A percentile compares a stretch with the other conserved stretches of the same genome.
Evolutionary conservation across 208 protist genomes (phyloP).

Genomic region (Polymyxa betae): DNA sequence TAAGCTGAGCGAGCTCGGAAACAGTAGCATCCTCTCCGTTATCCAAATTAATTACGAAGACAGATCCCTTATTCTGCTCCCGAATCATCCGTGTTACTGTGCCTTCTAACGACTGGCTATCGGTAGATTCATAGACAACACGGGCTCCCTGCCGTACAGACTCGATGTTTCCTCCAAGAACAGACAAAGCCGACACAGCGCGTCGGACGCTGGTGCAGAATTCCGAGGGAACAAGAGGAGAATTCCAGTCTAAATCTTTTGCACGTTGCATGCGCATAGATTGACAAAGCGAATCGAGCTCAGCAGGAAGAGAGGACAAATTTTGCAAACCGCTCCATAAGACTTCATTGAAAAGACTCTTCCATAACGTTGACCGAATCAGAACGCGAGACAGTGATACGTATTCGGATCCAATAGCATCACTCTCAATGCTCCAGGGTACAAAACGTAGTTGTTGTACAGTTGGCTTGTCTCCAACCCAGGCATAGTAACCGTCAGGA

Average conservation of each 20-base stretch:
- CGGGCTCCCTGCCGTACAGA: constrained; percentile 24
- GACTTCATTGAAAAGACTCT: constrained; percentile 34
- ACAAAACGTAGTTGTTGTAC: constrained; percentile 38
- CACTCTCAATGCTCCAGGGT: constrained; percentile 46
- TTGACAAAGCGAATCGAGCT: constrained; percentile 15
- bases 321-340: constrained; percentile 17
- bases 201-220: background rate
- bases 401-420: constrained; percentile 30
- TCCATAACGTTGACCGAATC: constrained; percentile 26
- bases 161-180: constrained; percentile 39
- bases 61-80: constrained; percentile 7
- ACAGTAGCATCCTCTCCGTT: constrained; percentile 47
- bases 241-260: constrained; percentile 42
- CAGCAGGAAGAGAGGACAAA: background rate
- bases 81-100: constrained; percentile 35
- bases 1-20: background rate
- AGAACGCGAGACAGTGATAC: constrained; percentile 35
- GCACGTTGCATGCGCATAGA: background rate
- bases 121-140: background rate
- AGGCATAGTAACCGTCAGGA: constrained; percentile 14
- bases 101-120: constrained; percentile 48
- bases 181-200: constrained; percentile 8
- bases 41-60: constrained; percentile 32
- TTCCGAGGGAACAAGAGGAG: background rate
- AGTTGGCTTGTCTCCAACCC: constrained; percentile 15